phyloP scores from a whole-genome alignment of 1,139 yeast species.

The Lodderomyces parapsilosis region DNA sequence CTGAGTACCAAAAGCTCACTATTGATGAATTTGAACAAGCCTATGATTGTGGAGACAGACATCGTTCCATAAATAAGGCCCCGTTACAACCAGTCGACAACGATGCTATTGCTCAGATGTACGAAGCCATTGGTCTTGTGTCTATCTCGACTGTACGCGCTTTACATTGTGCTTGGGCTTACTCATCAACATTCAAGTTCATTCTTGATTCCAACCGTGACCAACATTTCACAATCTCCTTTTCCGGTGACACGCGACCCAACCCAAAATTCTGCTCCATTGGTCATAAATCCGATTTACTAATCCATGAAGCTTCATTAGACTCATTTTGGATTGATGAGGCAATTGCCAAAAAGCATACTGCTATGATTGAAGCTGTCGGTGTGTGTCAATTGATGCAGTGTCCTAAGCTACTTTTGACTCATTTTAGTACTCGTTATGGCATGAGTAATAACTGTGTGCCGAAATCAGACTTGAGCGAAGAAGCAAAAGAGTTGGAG shows the following conservation, averaged over 20 bases:
- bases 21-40: slow-evolving; percentile 34
- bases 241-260: slow-evolving; percentile 96
- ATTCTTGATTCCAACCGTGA: slow-evolving; percentile 22
- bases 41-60: slow-evolving; percentile 23
- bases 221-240: slow-evolving; percentile 66
- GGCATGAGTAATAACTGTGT: slow-evolving; percentile 59
- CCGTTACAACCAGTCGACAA: slow-evolving; percentile 19
- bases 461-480: slow-evolving; percentile 17
- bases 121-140: slow-evolving; percentile 25
- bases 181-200: slow-evolving; percentile 64
- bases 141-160: slow-evolving; percentile 68
- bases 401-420: slow-evolving; percentile 68
- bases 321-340: slow-evolving; percentile 80
- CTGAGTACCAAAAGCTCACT: slow-evolving; percentile 27
- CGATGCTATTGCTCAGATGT: slow-evolving; percentile 20
- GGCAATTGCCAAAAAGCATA: slow-evolving; percentile 79
- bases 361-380: slow-evolving; percentile 90
- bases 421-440: slow-evolving; percentile 92
- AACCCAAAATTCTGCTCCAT: slow-evolving; percentile 56
- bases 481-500: neutral
- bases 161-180: slow-evolving; percentile 81
- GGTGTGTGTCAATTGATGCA: slow-evolving; percentile 68
- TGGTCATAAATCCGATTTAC: slow-evolving; percentile 69
- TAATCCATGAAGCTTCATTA: slow-evolving; percentile 91
- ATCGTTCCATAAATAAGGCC: slow-evolving; percentile 20